Percentiles rank a stretch among this genome's conserved stretches.
Conservation (phyloP, 257 asterid species). For the Catharanthus roseus region DNA sequence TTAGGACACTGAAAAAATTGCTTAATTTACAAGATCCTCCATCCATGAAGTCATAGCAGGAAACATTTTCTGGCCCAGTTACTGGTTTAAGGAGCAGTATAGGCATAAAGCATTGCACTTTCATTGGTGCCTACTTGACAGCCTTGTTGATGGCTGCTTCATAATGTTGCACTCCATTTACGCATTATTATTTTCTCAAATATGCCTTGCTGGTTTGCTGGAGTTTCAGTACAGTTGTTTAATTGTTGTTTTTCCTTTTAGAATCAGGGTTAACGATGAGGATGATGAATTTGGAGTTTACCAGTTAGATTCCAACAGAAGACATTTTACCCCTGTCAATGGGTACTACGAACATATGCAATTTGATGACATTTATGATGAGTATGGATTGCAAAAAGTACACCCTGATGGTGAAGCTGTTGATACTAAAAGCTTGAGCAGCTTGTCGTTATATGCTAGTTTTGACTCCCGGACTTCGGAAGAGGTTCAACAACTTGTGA, state of each 20-base stretch:
- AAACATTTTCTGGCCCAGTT: background rate
- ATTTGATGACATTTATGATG: slow-evolving; percentile 45
- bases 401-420: slow-evolving; percentile 58
- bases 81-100: background rate
- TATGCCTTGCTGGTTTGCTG: background rate
- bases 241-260: slow-evolving; percentile 8
- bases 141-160: background rate
- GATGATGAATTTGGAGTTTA: slow-evolving; percentile 63
- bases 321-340: slow-evolving; percentile 46
- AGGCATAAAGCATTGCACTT: background rate
- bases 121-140: background rate
- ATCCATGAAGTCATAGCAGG: slow-evolving; percentile 1
- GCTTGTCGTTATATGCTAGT: slow-evolving; percentile 34
- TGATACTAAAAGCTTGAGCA: slow-evolving; percentile 41
- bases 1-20: background rate
- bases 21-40: background rate
- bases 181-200: background rate
- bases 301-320: slow-evolving; percentile 35
- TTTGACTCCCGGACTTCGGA: slow-evolving; percentile 46
- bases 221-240: slow-evolving; percentile 2
- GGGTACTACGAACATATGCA: slow-evolving; percentile 51
- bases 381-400: slow-evolving; percentile 47
- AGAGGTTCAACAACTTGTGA: slow-evolving; percentile 44
- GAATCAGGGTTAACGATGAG: slow-evolving; percentile 71
- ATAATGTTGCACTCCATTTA: background rate